Evolutionary conservation across 1,284 basidiomycete species (phyloP), one percentile per base, ranked within the genome.

Genomic region (Xerocomus nothofagi): DNA sequence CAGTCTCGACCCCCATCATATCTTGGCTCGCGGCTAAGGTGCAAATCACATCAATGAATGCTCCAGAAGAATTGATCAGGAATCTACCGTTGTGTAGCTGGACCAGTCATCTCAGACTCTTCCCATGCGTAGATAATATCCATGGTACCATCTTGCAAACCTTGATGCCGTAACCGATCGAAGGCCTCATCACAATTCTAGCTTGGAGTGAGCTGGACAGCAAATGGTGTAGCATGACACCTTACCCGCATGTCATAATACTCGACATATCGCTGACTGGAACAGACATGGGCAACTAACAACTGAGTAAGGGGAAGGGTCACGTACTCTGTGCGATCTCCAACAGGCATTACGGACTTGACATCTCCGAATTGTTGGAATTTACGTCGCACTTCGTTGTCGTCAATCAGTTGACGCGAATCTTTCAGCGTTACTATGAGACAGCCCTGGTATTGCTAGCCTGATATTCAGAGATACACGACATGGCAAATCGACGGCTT

Each of bases 51-150:
- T 69, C 44, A 63, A 34, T 34, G 26, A 32, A 32, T 21, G 21
- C 6, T 34, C 39, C 1, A 0, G 4, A 34, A 45, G 26, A 38
- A 30, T 17, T 2, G 4, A 2, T 29, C 15, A 31, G 55, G 39
- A 42, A 10, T 9, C 17, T 58, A 72, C 69, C 69, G 64, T 53
- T 66, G 70, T 29, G 61, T 61, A 58, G 73, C 70, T 55, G 68
- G 69, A 53, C 53, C 73, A 62, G 50, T 72, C 61, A 51, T 72
- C 58, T 50, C 74, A 60, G 51, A 72, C 29, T 73, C 75, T 56
- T 98, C 93, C 87, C 93, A 97, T n/a, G 89, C 86, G 60, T 89
- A 93, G 3, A 82, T 76, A 43, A 98, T 82, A 40, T 93, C 88
- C 80, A 98, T 86, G 0, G 86, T 80, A 15, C 95, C 93, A 58